These are phyloP conservation scores for Saccharomycopsis amapae DNA, from an alignment of 805 yeast species.

Conservation along the genomic window DNA sequence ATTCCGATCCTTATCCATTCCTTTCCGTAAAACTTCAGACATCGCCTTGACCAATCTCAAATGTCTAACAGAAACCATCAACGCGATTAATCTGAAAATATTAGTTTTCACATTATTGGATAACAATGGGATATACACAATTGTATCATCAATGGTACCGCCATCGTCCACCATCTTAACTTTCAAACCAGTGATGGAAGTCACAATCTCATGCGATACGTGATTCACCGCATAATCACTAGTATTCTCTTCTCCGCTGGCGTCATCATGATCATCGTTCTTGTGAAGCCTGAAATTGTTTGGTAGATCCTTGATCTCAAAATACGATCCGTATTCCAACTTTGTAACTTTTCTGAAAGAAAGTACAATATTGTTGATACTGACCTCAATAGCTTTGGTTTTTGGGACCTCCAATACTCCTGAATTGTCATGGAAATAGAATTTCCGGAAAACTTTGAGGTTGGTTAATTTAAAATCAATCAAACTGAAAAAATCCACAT, in stretches of 20 bases:
- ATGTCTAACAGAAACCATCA: not conserved
- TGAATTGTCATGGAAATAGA: not conserved
- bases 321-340: constrained; percentile 2
- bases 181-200: constrained; percentile 5
- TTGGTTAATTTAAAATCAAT: constrained; percentile 10
- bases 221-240: not conserved
- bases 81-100: not conserved
- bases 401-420: not conserved
- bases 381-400: not conserved
- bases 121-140: constrained; percentile 7
- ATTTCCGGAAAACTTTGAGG: constrained; percentile 2
- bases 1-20: not conserved
- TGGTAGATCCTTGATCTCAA: not conserved
- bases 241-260: not conserved
- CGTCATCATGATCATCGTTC: not conserved
- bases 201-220: constrained; percentile 8
- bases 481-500: not conserved
- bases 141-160: not conserved
- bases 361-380: not conserved
- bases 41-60: not conserved
- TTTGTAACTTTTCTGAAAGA: not conserved
- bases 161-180: not conserved
- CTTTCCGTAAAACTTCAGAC: too few relatives aligned
- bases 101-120: constrained; percentile 7
- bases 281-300: not conserved